phyloP scores from a whole-genome alignment of 495 filamentous ascomycete genomes.

The Xanthoparmelia taractica region DNA sequence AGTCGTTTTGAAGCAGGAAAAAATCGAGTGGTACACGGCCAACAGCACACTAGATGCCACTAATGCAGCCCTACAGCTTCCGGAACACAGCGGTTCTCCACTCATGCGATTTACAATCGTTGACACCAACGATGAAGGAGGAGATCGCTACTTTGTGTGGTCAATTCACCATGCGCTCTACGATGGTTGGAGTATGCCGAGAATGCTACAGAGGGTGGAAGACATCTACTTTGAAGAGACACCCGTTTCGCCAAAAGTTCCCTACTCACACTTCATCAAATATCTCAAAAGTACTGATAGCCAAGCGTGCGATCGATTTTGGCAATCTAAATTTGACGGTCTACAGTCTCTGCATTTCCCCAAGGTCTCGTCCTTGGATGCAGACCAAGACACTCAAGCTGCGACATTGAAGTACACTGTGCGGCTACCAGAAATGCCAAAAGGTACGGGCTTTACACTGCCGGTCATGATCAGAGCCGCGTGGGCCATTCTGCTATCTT shows the following conservation, averaged over 20 bases:
- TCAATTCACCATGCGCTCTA: conserved; percentile 64
- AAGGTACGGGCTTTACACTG: conserved; percentile 34
- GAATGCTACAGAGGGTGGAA: conserved; percentile 51
- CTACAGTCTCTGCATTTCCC: conserved; percentile 27
- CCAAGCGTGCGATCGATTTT: conserved; percentile 37
- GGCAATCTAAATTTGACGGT: conserved; percentile 35
- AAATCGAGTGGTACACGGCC: conserved; percentile 35
- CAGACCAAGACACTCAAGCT: conserved; percentile 33
- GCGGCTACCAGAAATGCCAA: conserved; percentile 29
- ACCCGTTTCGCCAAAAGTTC: conserved; percentile 13
- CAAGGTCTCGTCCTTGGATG: conserved; percentile 14
- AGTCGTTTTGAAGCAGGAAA: conserved; percentile 45
- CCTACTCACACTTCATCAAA: conserved; percentile 40
- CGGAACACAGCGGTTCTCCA: conserved; percentile 47
- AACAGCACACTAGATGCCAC: not conserved
- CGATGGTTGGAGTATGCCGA: conserved; percentile 59
- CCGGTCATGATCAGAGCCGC: conserved; percentile 47
- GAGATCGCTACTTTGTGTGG: conserved; percentile 45
- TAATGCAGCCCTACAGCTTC: conserved; percentile 33
- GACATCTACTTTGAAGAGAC: conserved; percentile 33
- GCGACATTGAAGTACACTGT: conserved; percentile 24
- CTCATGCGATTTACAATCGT: conserved; percentile 51
- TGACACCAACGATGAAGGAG: not conserved
- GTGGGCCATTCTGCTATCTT: conserved; percentile 45
- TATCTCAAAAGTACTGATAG: conserved; percentile 34